Conservation (phyloP, 1,139 yeast species). For the Blastobotrys aristatus region DNA sequence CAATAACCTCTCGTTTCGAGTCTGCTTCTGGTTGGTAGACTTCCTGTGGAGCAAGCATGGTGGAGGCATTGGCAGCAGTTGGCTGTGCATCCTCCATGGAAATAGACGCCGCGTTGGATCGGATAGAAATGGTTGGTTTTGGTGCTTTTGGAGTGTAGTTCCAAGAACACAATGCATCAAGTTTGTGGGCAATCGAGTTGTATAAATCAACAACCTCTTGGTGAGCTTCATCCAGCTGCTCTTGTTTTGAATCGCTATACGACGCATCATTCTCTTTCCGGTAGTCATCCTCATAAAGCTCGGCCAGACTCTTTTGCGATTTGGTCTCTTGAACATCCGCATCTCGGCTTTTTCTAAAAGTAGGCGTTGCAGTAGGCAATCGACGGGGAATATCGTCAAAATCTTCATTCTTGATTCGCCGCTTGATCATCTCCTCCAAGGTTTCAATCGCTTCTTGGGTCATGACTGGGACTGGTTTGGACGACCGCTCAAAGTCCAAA, state of each 20-base stretch:
- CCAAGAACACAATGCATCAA: slow-evolving; percentile 87
- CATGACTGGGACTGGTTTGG: slow-evolving; percentile 87
- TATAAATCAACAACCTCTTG: slow-evolving; percentile 70
- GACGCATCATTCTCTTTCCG: slow-evolving; percentile 43
- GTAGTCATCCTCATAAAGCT: slow-evolving; percentile 83
- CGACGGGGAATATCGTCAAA: slow-evolving; percentile 85
- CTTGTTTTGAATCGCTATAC: slow-evolving; percentile 40
- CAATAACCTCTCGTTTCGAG: slow-evolving; percentile 54
- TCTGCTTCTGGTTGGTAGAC: slow-evolving; percentile 52
- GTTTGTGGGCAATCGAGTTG: slow-evolving; percentile 57
- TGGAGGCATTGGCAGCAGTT: slow-evolving; percentile 63
- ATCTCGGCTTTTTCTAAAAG: slow-evolving; percentile 44
- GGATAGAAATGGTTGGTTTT: slow-evolving; percentile 71
- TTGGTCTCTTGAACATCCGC: slow-evolving; percentile 78
- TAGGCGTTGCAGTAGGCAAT: slow-evolving; percentile 52
- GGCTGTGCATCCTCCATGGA: slow-evolving; percentile 98
- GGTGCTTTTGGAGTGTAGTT: slow-evolving; percentile 91
- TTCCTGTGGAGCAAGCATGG: slow-evolving; percentile 94
- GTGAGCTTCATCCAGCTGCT: slow-evolving; percentile 66
- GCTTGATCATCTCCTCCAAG: slow-evolving; percentile 80
- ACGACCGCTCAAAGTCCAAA: slow-evolving; percentile 65
- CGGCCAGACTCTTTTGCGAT: slow-evolving; percentile 84
- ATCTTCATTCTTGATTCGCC: slow-evolving; percentile 66
- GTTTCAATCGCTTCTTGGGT: slow-evolving; percentile 84
- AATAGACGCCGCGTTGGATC: slow-evolving; percentile 74